Evolutionary conservation across 2,329 filamentous ascomycete species (phyloP).

Genomic region (Fusarium chuoi): DNA sequence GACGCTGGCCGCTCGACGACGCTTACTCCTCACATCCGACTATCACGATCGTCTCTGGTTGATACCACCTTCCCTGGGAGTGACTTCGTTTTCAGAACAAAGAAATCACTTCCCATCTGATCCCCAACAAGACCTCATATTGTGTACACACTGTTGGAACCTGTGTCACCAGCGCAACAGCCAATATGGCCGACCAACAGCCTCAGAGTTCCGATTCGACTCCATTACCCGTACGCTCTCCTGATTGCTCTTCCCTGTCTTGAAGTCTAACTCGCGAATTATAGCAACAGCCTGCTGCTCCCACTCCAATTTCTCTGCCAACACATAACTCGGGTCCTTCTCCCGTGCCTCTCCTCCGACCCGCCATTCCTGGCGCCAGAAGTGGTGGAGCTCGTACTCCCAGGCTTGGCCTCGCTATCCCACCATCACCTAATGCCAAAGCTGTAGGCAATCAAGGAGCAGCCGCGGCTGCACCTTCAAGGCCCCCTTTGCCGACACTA

Average conservation of each 20-base stretch:
- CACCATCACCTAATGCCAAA: conserved; percentile 84
- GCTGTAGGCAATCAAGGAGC: conserved; percentile 69
- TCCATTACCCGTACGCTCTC: conserved; percentile 37
- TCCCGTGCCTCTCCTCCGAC: conserved; percentile 82
- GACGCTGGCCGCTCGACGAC: conserved; percentile 40
- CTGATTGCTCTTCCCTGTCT: neutral
- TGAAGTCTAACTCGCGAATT: conserved; percentile 25
- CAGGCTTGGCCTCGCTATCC: conserved; percentile 88
- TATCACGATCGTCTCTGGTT: neutral
- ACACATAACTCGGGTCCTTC: conserved; percentile 59
- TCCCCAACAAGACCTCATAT: neutral
- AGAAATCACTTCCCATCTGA: neutral
- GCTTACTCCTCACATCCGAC: conserved; percentile 18
- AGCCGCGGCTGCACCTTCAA: conserved; percentile 48
- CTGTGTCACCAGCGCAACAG: conserved; percentile 24
- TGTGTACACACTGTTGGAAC: neutral
- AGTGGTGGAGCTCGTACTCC: conserved; percentile 73
- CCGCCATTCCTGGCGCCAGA: conserved; percentile 79
- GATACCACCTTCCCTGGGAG: neutral
- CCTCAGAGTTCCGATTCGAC: conserved; percentile 37
- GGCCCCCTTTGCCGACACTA: conserved; percentile 77
- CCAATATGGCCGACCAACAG: conserved; percentile 41
- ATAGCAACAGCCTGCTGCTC: conserved; percentile 36
- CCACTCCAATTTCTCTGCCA: conserved; percentile 45
- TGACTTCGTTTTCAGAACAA: neutral